Evolutionary conservation across 192 early-diverging fungal genomes (phyloP), one percentile per base, ranked within the genome.

Genomic region (Paraglomus occultum): DNA sequence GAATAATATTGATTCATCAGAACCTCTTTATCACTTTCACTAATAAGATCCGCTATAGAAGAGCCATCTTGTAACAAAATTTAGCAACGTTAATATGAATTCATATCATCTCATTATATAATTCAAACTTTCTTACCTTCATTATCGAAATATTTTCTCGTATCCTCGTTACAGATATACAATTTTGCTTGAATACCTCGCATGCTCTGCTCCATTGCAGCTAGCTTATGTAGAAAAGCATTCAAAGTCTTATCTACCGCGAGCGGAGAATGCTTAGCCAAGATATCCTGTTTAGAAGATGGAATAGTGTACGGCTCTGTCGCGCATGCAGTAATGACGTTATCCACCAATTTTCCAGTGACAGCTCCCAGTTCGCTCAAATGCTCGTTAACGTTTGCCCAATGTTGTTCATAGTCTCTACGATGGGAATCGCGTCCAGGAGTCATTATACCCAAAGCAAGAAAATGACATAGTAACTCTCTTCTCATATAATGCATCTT

Each of bases 111-210:
- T 47, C 0, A 5, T 8, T 12, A 31, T 15, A 17, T 11, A 18
- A 15, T 39, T 31, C 14, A 18, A 45, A 11, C 0, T n/a, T 53
- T 12, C 11, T 6, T 46, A 51, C 52, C 58, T 73, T 75, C 74
- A 64, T 50, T 62, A 52, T 49, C 65, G 58, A 54, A 73, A 22
- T 64, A 70, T 71, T 74, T 76, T 51, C 76, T 71, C 39, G 67
- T 76, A 72, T 84, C 85, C 20, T 86, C 85, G 50, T 80, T 81
- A 53, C 83, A 83, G 51, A 86, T 74, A 59, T 80, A 84, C 45
- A 86, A 67, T 53, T 83, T 84, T 14, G 85, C 85, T 65, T 84
- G 83, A 49, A 84, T 74, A 7, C 81, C 80, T 51, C 85, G 77
- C 50, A 83, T 70, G 59, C 83, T 79, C 50, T 84, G 82, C 54